Base-by-base conservation (phyloP, 176 grass and related monocot genomes). In the Canna indica region DNA sequence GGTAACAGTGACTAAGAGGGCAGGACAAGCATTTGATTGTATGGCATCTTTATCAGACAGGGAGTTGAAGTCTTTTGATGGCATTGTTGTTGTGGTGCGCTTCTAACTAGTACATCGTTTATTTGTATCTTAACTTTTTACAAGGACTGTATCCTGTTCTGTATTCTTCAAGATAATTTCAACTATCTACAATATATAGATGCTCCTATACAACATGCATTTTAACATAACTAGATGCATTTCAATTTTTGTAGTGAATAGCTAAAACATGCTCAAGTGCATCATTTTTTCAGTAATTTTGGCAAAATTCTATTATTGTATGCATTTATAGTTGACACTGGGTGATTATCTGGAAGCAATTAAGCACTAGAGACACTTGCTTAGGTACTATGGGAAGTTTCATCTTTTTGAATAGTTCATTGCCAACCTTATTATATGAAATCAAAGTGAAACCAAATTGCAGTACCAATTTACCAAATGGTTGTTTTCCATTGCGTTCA, bases 71-170 rank as follows among this genome's bases (percentile, higher is more conserved):
- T 78, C 86, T 75, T 80, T 91, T 74, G 93, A 91, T 77, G 88
- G 93, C 35, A 83, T 96, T 77, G 69, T 96, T 80, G 73, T 69
- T 85, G 88, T 96, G 86, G 93, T 96, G 90, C 47, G 79, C 70
- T n/a, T 36, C 68, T 77, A 58, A 42, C 28, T 77, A 6, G 38
- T 11, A 26, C 22, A 30, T 14, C 8, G 4, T 14, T 16, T 22
- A 57, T 41, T 59, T 15, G 18, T 63, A 31, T 13, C 11, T 76
- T 67, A 54, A 22, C 4, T 35, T 71, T 32, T 18, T 35, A 36
- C 18, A 35, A 18, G 14, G 38, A 0, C 17, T 9, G 22, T 66
- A 9, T 32, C 15, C 7, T 62, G 15, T 61, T 44, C 13, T 8
- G 1, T 2, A 44, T 44, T 44, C n/a, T n/a, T n/a, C n/a, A n/a